Conservation (phyloP, 768 basidiomycete species). For the Phlegmacium glaucopus region DNA sequence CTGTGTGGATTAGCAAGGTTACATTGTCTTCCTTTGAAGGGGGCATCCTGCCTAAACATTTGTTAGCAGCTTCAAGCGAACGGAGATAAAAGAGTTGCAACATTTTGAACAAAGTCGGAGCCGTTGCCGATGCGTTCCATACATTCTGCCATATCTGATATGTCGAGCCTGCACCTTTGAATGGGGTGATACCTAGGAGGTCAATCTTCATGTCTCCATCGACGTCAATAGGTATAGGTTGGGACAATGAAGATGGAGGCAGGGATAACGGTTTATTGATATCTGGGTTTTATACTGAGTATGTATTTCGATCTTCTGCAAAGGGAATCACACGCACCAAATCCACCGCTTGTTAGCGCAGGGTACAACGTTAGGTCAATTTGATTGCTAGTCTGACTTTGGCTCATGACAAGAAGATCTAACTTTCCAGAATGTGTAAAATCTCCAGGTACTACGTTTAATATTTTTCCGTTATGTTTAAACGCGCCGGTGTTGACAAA, state of each 20-base stretch:
- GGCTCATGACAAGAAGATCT: slow-evolving; percentile 86
- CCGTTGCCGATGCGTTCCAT: slow-evolving; percentile 58
- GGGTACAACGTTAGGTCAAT: slow-evolving; percentile 71
- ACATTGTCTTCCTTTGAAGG: slow-evolving; percentile 66
- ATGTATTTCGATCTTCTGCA: neutral
- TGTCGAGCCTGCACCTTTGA: slow-evolving; percentile 29
- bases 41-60: slow-evolving; percentile 49
- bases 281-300: slow-evolving; percentile 24
- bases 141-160: slow-evolving; percentile 80
- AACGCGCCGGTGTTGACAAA: slow-evolving; percentile 52
- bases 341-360: slow-evolving; percentile 58
- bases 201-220: slow-evolving; percentile 90
- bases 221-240: slow-evolving; percentile 85
- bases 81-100: slow-evolving; percentile 32
- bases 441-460: slow-evolving; percentile 90
- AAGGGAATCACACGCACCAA: slow-evolving; percentile 43
- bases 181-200: slow-evolving; percentile 64
- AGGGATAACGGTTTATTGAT: slow-evolving; percentile 42
- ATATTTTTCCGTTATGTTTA: slow-evolving; percentile 52
- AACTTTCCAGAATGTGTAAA: slow-evolving; percentile 90
- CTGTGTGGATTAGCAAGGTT: slow-evolving; percentile 85
- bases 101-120: slow-evolving; percentile 63
- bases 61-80: neutral
- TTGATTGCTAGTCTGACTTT: slow-evolving; percentile 42
- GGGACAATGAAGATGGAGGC: slow-evolving; percentile 64